These are phyloP conservation scores for Fusarium sp. DNA, from an alignment of 2,329 filamentous ascomycete genomes.

Conservation along the genomic window DNA sequence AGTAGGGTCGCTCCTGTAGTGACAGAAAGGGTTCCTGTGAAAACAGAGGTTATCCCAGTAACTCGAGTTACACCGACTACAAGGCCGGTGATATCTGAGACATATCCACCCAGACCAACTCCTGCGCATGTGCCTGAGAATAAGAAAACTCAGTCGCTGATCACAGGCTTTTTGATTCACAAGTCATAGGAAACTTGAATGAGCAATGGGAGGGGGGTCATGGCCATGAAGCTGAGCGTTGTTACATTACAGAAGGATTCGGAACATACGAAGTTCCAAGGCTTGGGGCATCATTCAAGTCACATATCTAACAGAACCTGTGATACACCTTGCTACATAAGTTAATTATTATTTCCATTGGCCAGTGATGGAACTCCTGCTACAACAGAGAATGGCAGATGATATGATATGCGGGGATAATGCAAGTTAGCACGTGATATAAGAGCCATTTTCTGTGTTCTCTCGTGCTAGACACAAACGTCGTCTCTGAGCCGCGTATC, in stretches of 20 bases:
- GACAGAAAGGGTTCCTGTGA: rapidly evolving
- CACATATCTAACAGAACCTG: background rate
- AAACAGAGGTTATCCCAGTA: rapidly evolving
- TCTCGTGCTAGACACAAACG: background rate
- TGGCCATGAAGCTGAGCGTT: background rate
- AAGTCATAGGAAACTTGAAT: rapidly evolving
- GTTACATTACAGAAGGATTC: rapidly evolving
- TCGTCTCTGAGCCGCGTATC: background rate
- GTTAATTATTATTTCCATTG: background rate
- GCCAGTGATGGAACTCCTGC: too few species aligned
- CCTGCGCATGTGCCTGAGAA: rapidly evolving
- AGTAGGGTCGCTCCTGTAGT: background rate
- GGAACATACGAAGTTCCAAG: rapidly evolving
- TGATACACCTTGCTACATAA: background rate
- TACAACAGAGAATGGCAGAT: too few species aligned
- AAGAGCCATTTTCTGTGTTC: background rate
- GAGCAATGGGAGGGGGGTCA: too few species aligned
- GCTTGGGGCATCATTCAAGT: rapidly evolving
- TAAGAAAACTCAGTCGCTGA: background rate
- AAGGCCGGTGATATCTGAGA: background rate
- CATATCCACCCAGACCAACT: background rate
- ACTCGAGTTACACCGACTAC: background rate
- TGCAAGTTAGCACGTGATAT: too few species aligned
- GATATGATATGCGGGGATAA: too few species aligned
- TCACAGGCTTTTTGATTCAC: background rate